Percentiles rank a stretch among this genome's conserved stretches.
phyloP scores from a whole-genome alignment of 768 basidiomycete species.

The Artomyces pyxidatus region DNA sequence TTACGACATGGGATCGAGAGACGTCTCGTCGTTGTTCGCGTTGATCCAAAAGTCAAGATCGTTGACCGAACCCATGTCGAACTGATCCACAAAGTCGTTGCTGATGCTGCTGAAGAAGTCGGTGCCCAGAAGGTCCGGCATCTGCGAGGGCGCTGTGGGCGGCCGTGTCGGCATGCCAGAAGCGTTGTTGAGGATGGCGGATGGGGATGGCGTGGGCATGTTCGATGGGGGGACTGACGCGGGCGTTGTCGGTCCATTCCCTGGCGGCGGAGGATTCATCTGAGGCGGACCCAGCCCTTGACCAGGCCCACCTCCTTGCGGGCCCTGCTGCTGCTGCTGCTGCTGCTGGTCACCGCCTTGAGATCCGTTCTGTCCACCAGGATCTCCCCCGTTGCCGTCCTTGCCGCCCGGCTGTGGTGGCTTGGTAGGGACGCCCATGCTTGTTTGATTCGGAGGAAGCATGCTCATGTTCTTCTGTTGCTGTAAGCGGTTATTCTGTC shows the following conservation, averaged over 20 bases:
- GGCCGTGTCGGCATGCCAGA: slow-evolving; percentile 10
- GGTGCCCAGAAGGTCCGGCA: neutral
- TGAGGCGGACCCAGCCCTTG: neutral
- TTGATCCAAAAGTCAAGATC: neutral
- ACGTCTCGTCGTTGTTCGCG: neutral
- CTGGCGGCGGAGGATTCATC: neutral
- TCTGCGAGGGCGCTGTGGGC: slow-evolving; percentile 5
- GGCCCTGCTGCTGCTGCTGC: neutral
- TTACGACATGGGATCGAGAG: neutral
- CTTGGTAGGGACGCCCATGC: slow-evolving; percentile 6
- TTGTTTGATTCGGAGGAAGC: slow-evolving; percentile 17
- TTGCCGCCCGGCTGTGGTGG: slow-evolving; percentile 9
- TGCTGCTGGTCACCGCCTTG: neutral
- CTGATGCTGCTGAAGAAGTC: neutral
- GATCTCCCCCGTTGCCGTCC: slow-evolving; percentile 2
- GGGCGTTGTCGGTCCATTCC: slow-evolving; percentile 4
- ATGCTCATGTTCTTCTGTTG: slow-evolving; percentile 14
- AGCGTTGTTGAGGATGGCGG: slow-evolving; percentile 3
- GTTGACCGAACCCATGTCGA: neutral
- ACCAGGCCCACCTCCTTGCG: neutral
- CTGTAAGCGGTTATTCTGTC: slow-evolving; percentile 2
- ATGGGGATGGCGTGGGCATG: slow-evolving; percentile 9
- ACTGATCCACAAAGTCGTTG: neutral
- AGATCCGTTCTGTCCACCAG: neutral
- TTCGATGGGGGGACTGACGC: slow-evolving; percentile 6